Base-by-base conservation (phyloP, 2,329 filamentous ascomycete genomes). In the Curvularia hawaiiensis region DNA sequence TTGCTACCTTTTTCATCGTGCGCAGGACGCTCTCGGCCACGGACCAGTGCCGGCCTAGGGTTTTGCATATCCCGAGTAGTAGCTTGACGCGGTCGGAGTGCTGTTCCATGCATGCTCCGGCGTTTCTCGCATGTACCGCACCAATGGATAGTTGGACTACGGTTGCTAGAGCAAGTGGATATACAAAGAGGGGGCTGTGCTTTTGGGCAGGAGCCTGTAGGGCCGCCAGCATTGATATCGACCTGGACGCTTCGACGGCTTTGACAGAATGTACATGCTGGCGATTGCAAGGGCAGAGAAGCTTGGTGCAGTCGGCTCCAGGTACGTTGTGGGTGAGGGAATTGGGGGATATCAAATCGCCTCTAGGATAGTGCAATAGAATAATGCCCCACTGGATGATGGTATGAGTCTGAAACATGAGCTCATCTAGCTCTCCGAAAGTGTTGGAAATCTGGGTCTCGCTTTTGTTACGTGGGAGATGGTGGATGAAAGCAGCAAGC, bases 341-440 rank as follows among this genome's bases (percentile, higher is more conserved):
- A 28, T 50, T 54, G 1, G 52, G 54, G 28, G 55, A 58, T 8
- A 48, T 30, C 18, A 66, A 30, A 41, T 66, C 58, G 18, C 63
- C 56, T 33, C 63, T 47, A 2, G 63, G 63, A 24, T 61, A 66
- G 26, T 66, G 63, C 18, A 66, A 38, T 14, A 66, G 56, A n/a
- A 66, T 65, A 2, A 52, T 63, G 39, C 45, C 50, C 52, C 62
- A 63, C 18, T 65, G 80, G 45, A 85, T 79, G 68, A 95, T 89
- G 84, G 92, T 91, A 60, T 90, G 88, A 1, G 90, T 91, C 72
- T 95, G 90, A 76, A 96, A 95, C 79, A 96, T 88, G 85, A 95
- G 90, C 76, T 95, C 90, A 71, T 96, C 92, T 4, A 92, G 44
- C 33, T 85, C 82, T 20, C 90, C 88, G 63, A 88, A 84, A 54